phyloP scores from a whole-genome alignment of 306 rosid genomes.

The Albizia julibrissin region DNA sequence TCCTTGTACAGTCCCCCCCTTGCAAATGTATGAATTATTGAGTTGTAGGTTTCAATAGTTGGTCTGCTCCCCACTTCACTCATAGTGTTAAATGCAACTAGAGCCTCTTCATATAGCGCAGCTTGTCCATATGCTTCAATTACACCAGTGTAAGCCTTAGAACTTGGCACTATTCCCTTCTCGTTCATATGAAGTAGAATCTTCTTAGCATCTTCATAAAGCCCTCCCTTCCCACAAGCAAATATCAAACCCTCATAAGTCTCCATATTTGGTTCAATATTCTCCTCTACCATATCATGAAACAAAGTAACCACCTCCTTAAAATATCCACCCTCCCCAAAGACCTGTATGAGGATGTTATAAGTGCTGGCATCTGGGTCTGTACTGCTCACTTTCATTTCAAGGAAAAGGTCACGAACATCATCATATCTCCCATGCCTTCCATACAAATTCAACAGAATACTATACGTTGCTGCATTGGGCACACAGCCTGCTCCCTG shows the following conservation, averaged over 20 bases:
- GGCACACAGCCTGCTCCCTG: constrained; percentile 86
- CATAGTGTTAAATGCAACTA: constrained; percentile 95
- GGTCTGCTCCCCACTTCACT: constrained; percentile 80
- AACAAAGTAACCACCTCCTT: constrained; percentile 96
- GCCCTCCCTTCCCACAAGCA: constrained; percentile 98
- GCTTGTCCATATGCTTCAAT: constrained; percentile 92
- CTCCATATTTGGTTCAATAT: constrained; percentile 87
- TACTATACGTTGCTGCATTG: constrained; percentile 77
- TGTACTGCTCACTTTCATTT: constrained; percentile 88
- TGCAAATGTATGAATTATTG: constrained; percentile 68
- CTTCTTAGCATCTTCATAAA: constrained; percentile 77
- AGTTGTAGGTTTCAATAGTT: constrained; percentile 71
- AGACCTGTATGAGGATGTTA: constrained; percentile 88
- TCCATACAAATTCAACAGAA: constrained; percentile 80
- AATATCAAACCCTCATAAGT: constrained; percentile 85
- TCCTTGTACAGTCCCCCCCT: constrained; percentile 88
- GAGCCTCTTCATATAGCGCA: constrained; percentile 85
- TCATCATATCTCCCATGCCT: constrained; percentile 82
- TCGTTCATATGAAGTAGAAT: constrained; percentile 72
- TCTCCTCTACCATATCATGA: constrained; percentile 95
- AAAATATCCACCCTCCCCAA: constrained; percentile 97
- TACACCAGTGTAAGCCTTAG: constrained; percentile 77
- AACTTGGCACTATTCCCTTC: constrained; percentile 76
- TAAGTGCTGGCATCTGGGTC: constrained; percentile 89
- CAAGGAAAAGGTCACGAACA: constrained; percentile 91